Conservation (phyloP, 495 filamentous ascomycete species). For the Xanthoparmelia taractica region DNA sequence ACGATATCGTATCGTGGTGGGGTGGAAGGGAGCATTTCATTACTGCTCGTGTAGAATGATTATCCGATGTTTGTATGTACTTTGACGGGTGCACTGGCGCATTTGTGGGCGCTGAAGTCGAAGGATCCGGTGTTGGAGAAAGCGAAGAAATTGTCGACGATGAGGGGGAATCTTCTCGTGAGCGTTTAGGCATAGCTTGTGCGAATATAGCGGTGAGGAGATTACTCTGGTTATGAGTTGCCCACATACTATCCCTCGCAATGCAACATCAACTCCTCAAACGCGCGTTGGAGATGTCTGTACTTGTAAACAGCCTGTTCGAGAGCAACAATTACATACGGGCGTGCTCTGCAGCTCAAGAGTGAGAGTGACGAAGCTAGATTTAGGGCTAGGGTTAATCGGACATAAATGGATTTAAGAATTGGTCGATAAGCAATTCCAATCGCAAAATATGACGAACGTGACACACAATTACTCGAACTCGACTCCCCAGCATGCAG, state of each 20-base stretch:
- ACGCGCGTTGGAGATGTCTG: not conserved
- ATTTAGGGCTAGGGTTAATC: not conserved
- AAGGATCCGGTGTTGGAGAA: constrained; percentile 23
- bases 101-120: constrained; percentile 26
- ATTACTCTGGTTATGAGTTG: constrained; percentile 1
- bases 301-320: too few species aligned
- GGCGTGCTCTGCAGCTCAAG: too few species aligned
- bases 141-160: constrained; percentile 21
- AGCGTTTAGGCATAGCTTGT: constrained; percentile 51
- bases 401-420: not conserved
- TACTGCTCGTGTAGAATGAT: constrained; percentile 18
- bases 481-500: not conserved
- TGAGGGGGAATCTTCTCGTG: constrained; percentile 43
- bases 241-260: not conserved
- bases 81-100: constrained; percentile 22
- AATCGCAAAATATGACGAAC: not conserved
- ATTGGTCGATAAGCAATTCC: not conserved
- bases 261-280: not conserved
- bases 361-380: too few species aligned
- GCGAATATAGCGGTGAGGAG: constrained; percentile 4
- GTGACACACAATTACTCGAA: not conserved
- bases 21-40: constrained; percentile 78
- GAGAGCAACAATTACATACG: not conserved
- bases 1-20: constrained; percentile 59
- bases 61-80: constrained; percentile 26